Percentiles rank a stretch among this genome's conserved stretches.
Conservation (phyloP, 2,329 filamentous ascomycete genomes). For the Cladosporium sphaerospermum region DNA sequence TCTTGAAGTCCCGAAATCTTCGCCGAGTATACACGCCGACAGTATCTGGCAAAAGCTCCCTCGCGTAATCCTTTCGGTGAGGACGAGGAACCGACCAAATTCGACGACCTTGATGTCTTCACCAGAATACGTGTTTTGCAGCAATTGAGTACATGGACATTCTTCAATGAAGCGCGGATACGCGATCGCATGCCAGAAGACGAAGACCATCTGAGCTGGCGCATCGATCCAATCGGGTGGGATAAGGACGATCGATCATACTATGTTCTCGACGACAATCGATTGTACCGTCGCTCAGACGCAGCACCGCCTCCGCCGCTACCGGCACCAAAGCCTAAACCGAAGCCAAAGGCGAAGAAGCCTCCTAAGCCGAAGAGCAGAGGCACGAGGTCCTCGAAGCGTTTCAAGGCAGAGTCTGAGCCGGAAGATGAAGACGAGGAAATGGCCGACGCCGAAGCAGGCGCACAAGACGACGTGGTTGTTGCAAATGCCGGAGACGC, state of each 20-base stretch:
- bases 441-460: constrained; percentile 32
- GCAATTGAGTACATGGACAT: constrained; percentile 81
- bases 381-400: constrained; percentile 61
- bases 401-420: constrained; percentile 53
- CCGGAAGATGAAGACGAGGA: constrained; percentile 40
- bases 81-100: constrained; percentile 65
- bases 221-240: constrained; percentile 79
- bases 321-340: constrained; percentile 48
- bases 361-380: constrained; percentile 52
- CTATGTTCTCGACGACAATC: constrained; percentile 87
- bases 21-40: constrained; percentile 85
- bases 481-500: constrained; percentile 26
- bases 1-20: constrained; percentile 69
- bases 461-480: constrained; percentile 33
- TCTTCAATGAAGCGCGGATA: constrained; percentile 80
- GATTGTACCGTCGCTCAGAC: constrained; percentile 83
- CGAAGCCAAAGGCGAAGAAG: constrained; percentile 49
- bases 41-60: constrained; percentile 77
- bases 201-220: constrained; percentile 48
- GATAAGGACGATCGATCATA: constrained; percentile 82
- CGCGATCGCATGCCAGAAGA: constrained; percentile 79
- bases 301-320: constrained; percentile 54
- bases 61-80: constrained; percentile 77
- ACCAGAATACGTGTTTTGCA: constrained; percentile 79
- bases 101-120: constrained; percentile 74